Evolutionary conservation across 1,284 basidiomycete genomes (phyloP).

Genomic region (Papiliotrema nemorosa): DNA sequence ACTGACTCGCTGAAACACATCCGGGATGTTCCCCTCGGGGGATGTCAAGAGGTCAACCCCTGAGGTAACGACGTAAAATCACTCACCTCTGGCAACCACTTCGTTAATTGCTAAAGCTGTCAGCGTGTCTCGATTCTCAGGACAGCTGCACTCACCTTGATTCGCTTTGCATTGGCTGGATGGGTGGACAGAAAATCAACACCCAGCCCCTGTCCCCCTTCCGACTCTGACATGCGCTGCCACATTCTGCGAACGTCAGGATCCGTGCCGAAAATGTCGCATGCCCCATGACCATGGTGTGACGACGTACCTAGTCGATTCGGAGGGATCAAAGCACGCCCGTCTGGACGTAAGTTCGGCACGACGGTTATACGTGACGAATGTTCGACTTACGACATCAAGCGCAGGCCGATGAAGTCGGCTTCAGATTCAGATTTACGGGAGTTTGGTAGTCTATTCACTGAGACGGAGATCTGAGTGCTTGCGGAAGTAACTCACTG

Average conservation of each 20-base stretch:
- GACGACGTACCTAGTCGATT: slow-evolving; percentile 62
- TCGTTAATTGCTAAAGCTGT: slow-evolving; percentile 22
- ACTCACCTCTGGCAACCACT: slow-evolving; percentile 42
- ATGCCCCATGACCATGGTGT: background rate
- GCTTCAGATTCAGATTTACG: slow-evolving; percentile 78
- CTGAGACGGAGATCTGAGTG: background rate
- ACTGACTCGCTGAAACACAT: background rate
- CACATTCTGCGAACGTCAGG: slow-evolving; percentile 58
- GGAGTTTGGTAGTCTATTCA: slow-evolving; percentile 68
- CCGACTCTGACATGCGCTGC: slow-evolving; percentile 58
- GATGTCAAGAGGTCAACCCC: too few species aligned
- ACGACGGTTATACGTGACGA: background rate
- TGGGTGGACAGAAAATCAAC: slow-evolving; percentile 60
- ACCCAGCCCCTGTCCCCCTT: slow-evolving; percentile 43
- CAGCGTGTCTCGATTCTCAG: background rate
- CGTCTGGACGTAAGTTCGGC: slow-evolving; percentile 12
- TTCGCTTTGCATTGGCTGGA: slow-evolving; percentile 65
- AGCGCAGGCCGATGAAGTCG: slow-evolving; percentile 68
- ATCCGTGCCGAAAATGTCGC: background rate
- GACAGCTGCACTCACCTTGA: slow-evolving; percentile 56
- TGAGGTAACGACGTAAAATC: background rate
- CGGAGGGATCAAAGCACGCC: slow-evolving; percentile 47
- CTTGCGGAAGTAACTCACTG: slow-evolving; percentile 43
- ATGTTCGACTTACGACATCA: slow-evolving; percentile 56
- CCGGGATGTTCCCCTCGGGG: background rate